Evolutionary conservation across 2,329 filamentous ascomycete species (phyloP).

Genomic region (Huntiella abstrusa): DNA sequence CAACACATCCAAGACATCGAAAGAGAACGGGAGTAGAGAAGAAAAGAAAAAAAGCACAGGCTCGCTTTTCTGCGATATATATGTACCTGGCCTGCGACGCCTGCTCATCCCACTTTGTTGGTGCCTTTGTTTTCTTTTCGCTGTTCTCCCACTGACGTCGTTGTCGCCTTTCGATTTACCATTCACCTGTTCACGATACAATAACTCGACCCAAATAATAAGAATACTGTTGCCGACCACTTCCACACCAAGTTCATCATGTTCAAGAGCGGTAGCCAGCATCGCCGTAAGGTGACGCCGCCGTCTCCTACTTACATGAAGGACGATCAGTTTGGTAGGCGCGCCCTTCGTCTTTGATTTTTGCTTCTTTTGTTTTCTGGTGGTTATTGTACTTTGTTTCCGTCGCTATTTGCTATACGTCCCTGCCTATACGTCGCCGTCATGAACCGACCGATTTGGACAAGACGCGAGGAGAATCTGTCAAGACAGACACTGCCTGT

Average conservation of each 20-base stretch:
- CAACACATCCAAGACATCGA: too few relatives aligned
- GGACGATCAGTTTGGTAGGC: slow-evolving; percentile 45
- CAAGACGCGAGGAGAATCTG: too few relatives aligned
- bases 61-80: too few relatives aligned
- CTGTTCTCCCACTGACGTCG: not conserved
- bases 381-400: slow-evolving; percentile 1
- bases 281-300: slow-evolving; percentile 35
- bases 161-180: not conserved
- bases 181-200: not conserved
- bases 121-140: not conserved
- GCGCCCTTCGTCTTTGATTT: slow-evolving; percentile 4
- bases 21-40: too few relatives aligned
- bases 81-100: too few relatives aligned
- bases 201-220: too few relatives aligned
- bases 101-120: not conserved
- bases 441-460: too few relatives aligned
- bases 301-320: slow-evolving; percentile 46
- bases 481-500: too few relatives aligned
- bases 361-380: not conserved
- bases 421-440: too few relatives aligned
- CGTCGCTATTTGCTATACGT: not conserved
- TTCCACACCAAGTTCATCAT: slow-evolving; percentile 5
- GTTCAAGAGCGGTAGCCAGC: slow-evolving; percentile 13
- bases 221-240: not conserved
- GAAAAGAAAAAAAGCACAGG: too few relatives aligned